Evolutionary conservation across 179 eudicot genomes (phyloP).

Genomic region (Carnegiea gigantea): DNA sequence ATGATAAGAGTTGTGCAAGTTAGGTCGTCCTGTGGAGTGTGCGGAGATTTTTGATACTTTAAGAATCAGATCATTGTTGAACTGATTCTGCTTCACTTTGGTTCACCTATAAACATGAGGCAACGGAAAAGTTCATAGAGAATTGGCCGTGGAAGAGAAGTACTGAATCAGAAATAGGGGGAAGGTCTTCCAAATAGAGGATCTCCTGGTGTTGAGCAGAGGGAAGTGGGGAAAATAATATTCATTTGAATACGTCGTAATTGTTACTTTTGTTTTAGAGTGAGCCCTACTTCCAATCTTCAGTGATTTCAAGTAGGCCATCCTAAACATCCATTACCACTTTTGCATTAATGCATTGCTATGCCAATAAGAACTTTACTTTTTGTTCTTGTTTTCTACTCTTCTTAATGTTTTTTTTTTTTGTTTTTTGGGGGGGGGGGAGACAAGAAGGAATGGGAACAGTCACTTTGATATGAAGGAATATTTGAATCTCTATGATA

Average conservation of each 20-base stretch:
- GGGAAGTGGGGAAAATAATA: not conserved
- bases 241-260: too few species aligned
- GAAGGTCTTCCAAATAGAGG: not conserved
- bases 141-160: not conserved
- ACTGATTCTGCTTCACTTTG: not conserved
- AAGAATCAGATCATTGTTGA: not conserved
- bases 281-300: not conserved
- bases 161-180: not conserved
- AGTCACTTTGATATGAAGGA: not conserved
- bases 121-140: not conserved
- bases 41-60: not conserved
- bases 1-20: not conserved
- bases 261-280: too few species aligned
- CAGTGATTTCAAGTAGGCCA: not conserved
- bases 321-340: too few species aligned
- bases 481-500: not conserved
- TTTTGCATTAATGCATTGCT: not conserved
- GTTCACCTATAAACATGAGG: not conserved
- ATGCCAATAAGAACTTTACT: not conserved
- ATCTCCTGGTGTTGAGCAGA: not conserved
- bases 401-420: too few species aligned
- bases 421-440: too few species aligned
- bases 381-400: not conserved
- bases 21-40: not conserved
- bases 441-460: not conserved